Evolutionary conservation across 2,329 filamentous ascomycete species (phyloP), one percentile per base, ranked within the genome.

Genomic region (Trichoderma harzianum): DNA sequence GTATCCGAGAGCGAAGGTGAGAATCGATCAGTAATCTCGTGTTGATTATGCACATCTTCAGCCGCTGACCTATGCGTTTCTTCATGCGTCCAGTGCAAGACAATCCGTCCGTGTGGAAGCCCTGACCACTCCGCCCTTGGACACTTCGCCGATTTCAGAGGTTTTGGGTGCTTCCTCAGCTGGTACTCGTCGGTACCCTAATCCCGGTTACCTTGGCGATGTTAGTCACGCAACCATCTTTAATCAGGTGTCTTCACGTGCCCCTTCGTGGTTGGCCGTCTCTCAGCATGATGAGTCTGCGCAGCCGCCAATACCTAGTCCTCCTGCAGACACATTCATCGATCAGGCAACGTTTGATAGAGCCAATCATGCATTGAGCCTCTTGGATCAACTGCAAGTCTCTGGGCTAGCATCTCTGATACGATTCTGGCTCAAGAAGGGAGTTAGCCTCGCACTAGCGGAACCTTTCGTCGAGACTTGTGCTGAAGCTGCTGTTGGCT

Each of bases 351-450:
- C 68, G 2, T 63, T 63, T 57, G 68, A 70, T 10, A 62, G 60
- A 57, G 68, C 68, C 32, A 70, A 63, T 26, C 58, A 70, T 30
- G 68, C 60, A 3, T 18, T 70, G 43, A 70, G 60, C 8, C 58
- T 70, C 7, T 39, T 70, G 10, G 68, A 70, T 21, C 68, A 47
- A 14, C 47, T 70, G 30, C 57, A 70, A 21, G 60, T 63, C 12
- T 70, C 68, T 21, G 39, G 39, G 3, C 18, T 70, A 26, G 68
- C 58, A 24, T 70, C 68, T 24, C 28, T 70, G 16, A 53, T 70
- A 18, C 68, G 60, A 24, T 70, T 70, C 32, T 70, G 68, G 68
- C 60, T 63, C 30, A 70, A 70, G n/a, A 70, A 70, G 18, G 68
- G 68, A 10, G 68, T 70, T 2, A 70, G 36, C 26, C 58, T 70